These are phyloP conservation scores for Colletotrichum kahawae DNA, from an alignment of 2,329 filamentous ascomycete genomes.

Conservation along the genomic window DNA sequence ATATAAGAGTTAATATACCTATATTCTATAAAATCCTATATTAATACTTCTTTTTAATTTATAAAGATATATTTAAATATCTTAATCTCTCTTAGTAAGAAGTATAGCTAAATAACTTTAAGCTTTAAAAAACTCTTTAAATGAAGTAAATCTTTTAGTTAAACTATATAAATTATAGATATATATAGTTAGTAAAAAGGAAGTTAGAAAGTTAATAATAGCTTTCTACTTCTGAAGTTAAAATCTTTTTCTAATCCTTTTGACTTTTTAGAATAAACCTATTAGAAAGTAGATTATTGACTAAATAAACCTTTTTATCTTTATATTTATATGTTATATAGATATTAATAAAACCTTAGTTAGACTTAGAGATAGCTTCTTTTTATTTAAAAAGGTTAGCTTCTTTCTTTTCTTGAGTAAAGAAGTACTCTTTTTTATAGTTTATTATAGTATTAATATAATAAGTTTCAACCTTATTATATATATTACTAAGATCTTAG, in stretches of 20 bases:
- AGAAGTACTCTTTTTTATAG: neutral
- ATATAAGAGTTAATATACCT: neutral
- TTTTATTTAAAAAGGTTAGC: neutral
- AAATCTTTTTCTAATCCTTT: neutral
- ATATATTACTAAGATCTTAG: neutral
- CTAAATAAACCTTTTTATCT: neutral
- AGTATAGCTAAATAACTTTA: neutral
- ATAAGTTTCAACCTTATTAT: neutral
- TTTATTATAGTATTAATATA: neutral
- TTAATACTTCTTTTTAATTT: neutral
- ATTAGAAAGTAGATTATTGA: neutral
- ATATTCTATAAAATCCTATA: neutral
- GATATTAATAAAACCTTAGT: neutral
- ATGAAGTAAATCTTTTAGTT: neutral
- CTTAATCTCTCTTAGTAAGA: neutral
- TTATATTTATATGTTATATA: neutral
- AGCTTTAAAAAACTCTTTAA: no score
- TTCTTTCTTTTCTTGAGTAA: neutral
- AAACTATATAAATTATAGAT: neutral
- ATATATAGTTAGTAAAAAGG: neutral
- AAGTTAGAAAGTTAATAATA: neutral
- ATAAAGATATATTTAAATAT: neutral
- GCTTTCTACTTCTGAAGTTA: neutral
- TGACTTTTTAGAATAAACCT: neutral
- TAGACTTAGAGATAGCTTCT: neutral